Base-by-base conservation (phyloP, 1,139 yeast species). In the Casaregolazyma suthepensis region DNA sequence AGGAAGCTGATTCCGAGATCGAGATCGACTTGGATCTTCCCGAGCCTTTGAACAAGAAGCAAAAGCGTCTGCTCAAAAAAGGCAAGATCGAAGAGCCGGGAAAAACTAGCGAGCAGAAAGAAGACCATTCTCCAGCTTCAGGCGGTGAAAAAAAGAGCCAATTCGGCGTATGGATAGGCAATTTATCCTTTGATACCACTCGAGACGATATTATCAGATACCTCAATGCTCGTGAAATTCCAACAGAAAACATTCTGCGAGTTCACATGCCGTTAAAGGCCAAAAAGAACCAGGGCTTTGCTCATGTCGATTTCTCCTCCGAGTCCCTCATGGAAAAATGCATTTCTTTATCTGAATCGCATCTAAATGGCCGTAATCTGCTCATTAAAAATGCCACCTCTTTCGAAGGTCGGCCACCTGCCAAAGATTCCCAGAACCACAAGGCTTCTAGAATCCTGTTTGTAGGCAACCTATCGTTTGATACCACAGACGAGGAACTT, bases 111-210 rank as follows among this genome's bases (percentile, higher is more conserved):
- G 61, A 55, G 20, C 59, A 58, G 48, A 59, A 57, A 48, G 59
- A 60, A 26, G 68, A 71, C 15, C 73, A 66, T 15, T 35, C 40
- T 35, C 40, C 40, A 15, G 70, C 50, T 12, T 67, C 46, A 23
- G 43, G 42, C 10, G 53, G 53, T 18, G 50, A 43, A 7, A 67
- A 31, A 73, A 68, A 52, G 67, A 68, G 52, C 1, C 79, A 77
- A 53, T 82, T 74, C 63, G 96, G 95, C 47, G 94, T 90, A 23
- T 93, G 99, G 99, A 80, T 93, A 47, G 99, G 99, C 48, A 94
- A 93, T 67, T 71, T 94, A 60, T 79, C 96, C 0, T 94, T 86
- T 63, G 94, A 87, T 53, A 90, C 97, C 5, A 77, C 84, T 1
- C 82, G 79, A 62, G 94, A 87, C 43, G 96, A 90, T 58, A 67